phyloP scores from a whole-genome alignment of 495 filamentous ascomycete genomes.

The Clavariopsis aquatica region DNA sequence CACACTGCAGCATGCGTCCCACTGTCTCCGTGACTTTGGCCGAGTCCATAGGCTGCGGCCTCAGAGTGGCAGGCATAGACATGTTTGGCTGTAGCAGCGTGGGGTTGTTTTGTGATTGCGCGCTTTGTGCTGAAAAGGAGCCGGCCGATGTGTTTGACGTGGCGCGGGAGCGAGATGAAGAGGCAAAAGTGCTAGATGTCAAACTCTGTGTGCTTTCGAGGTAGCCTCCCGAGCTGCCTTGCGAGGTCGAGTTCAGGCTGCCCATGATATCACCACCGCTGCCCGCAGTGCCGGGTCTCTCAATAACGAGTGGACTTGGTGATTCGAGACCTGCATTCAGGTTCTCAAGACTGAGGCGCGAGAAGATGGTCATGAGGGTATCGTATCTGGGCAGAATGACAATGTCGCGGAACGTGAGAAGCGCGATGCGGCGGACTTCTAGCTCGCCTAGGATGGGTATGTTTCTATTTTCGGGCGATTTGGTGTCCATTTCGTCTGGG shows the following conservation, averaged over 20 bases:
- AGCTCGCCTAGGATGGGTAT: slow-evolving; percentile 58
- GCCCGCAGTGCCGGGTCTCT: slow-evolving; percentile 46
- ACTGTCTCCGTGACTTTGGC: slow-evolving; percentile 91
- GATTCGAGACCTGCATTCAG: slow-evolving; percentile 58
- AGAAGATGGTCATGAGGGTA: slow-evolving; percentile 84
- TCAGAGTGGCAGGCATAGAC: slow-evolving; percentile 18
- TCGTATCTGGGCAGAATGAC: slow-evolving; percentile 86
- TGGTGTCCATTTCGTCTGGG: slow-evolving; percentile 41
- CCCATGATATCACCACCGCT: slow-evolving; percentile 8
- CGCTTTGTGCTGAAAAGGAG: slow-evolving; percentile 54
- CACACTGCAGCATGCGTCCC: slow-evolving; percentile 93
- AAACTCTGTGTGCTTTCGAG: slow-evolving; percentile 58
- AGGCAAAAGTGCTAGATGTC: slow-evolving; percentile 36
- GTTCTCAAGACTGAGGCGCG: slow-evolving; percentile 80
- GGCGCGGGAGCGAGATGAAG: slow-evolving; percentile 53
- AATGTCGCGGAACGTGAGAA: slow-evolving; percentile 86
- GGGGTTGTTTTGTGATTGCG: slow-evolving; percentile 39
- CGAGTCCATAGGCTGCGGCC: slow-evolving; percentile 58
- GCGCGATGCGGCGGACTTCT: slow-evolving; percentile 83
- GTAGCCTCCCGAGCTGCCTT: slow-evolving; percentile 40
- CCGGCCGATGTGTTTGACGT: slow-evolving; percentile 84
- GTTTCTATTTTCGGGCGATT: slow-evolving; percentile 36
- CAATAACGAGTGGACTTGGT: slow-evolving; percentile 42
- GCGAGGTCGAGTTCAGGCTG: slow-evolving; percentile 14
- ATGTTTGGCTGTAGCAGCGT: slow-evolving; percentile 8